A percentile compares a stretch with the other conserved stretches of the same genome.
Evolutionary conservation across 1,139 yeast species (phyloP).

Genomic region (Fermentozyma sake): DNA sequence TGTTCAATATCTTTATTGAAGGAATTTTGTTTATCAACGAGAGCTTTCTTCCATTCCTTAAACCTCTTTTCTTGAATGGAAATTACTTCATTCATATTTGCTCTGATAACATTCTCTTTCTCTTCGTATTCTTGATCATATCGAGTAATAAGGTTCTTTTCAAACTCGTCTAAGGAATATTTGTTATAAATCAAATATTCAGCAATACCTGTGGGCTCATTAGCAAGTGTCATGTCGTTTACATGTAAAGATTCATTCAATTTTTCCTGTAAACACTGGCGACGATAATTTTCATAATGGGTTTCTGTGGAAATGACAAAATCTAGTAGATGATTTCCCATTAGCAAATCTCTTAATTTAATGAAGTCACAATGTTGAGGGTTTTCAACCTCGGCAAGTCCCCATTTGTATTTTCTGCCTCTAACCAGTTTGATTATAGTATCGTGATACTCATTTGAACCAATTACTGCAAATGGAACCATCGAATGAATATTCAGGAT

Average conservation of each 20-base stretch:
- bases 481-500: conserved; percentile 23
- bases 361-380: conserved; percentile 61
- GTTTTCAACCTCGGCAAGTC: conserved; percentile 66
- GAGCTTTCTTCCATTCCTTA: conserved; percentile 59
- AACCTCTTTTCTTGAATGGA: conserved; percentile 56
- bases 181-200: conserved; percentile 27
- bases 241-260: background rate
- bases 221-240: background rate
- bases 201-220: conserved; percentile 11
- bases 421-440: conserved; percentile 38
- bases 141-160: conserved; percentile 13
- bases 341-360: conserved; percentile 46
- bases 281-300: conserved; percentile 53
- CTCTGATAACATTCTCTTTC: conserved; percentile 41
- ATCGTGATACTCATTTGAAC: conserved; percentile 35
- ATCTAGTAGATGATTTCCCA: conserved; percentile 55
- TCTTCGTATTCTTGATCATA: conserved; percentile 48
- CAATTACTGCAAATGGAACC: conserved; percentile 61
- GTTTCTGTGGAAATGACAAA: conserved; percentile 52
- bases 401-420: conserved; percentile 75
- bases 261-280: conserved; percentile 26
- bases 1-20: conserved; percentile 54
- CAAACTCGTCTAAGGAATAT: conserved; percentile 31
- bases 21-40: conserved; percentile 51
- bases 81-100: conserved; percentile 45